Evolutionary conservation across 179 eudicot species (phyloP).

Genomic region (Monotropa hypopitys): DNA sequence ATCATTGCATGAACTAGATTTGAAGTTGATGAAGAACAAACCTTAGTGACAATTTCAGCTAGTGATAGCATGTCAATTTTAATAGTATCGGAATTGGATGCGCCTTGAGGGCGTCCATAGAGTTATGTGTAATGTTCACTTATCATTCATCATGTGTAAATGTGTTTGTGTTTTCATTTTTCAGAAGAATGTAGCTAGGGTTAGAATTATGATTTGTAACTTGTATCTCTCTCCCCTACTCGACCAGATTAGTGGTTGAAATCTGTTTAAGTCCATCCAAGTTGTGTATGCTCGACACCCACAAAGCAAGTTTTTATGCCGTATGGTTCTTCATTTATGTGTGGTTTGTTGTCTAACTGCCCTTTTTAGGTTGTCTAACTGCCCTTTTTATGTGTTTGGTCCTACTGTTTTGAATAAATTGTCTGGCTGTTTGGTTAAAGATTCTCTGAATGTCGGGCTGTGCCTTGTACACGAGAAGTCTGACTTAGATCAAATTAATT

Average conservation of each 20-base stretch:
- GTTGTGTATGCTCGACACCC: not conserved
- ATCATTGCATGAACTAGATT: not conserved
- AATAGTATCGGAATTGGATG: not conserved
- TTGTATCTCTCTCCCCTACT: not conserved
- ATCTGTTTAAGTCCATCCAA: not conserved
- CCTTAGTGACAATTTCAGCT: too few relatives aligned
- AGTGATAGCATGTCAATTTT: too few relatives aligned
- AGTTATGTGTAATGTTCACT: not conserved
- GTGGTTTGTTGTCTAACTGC: not conserved
- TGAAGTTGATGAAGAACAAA: too few relatives aligned
- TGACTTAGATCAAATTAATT: too few relatives aligned
- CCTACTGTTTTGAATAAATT: too few relatives aligned
- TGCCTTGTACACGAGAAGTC: too few relatives aligned
- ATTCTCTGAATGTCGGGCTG: too few relatives aligned
- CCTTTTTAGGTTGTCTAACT: not conserved
- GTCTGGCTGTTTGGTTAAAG: too few relatives aligned
- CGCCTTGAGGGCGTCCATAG: not conserved
- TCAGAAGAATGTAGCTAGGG: not conserved
- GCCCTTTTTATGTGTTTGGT: not conserved
- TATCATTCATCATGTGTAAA: not conserved
- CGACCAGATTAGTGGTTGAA: not conserved
- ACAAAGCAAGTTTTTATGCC: not conserved
- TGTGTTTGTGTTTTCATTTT: not conserved
- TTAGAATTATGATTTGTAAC: not conserved
- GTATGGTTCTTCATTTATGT: not conserved